Evolutionary conservation across 306 rosid species (phyloP), one percentile per base, ranked within the genome.

Genomic region (Cicer chorassanicum): DNA sequence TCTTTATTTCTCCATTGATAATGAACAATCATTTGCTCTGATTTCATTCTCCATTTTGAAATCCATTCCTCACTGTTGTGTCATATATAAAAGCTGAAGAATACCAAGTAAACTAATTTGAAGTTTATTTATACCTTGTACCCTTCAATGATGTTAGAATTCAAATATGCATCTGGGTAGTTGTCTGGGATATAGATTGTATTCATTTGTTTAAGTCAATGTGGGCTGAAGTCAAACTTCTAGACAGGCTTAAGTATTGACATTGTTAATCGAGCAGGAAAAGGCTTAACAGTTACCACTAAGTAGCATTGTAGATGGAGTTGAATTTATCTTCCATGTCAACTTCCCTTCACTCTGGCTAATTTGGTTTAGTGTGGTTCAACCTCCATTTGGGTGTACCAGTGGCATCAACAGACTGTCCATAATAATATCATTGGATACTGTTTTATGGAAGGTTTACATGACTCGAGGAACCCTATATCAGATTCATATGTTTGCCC

Each of bases 131-230:
- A 12, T 50, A 50, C 34, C 9, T 29, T 73, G 15, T 46, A 46
- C 65, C 44, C 50, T 69, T 43, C 9, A 9, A 60, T 41, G 48
- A 53, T 5, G 16, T 72, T 53, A 11, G 41, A 34, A 75, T 50
- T 36, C 16, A 39, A 6, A 11, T 9, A 11, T 12, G 14, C 60
- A 29, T 13, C 42, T 12, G 40, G 51, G 57, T 77, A 21, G 4
- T 68, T 73, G 21, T 61, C 40, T 65, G 24, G 38, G 70, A 51
- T 77, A 16, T 42, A 55, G 49, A 44, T 72, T 29, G 73, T 24
- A 42, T 44, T 29, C 50, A 29, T 29, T 24, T 41, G 70, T 42
- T 53, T 29, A 62, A 24, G 77, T 50, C 40, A 19, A 14, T 54
- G 45, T 13, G 9, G 5, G 54, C 16, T 65, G 53, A 40, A 66